phyloP scores from a whole-genome alignment of 2,329 filamentous ascomycete genomes.

The Diaporthe batatas region DNA sequence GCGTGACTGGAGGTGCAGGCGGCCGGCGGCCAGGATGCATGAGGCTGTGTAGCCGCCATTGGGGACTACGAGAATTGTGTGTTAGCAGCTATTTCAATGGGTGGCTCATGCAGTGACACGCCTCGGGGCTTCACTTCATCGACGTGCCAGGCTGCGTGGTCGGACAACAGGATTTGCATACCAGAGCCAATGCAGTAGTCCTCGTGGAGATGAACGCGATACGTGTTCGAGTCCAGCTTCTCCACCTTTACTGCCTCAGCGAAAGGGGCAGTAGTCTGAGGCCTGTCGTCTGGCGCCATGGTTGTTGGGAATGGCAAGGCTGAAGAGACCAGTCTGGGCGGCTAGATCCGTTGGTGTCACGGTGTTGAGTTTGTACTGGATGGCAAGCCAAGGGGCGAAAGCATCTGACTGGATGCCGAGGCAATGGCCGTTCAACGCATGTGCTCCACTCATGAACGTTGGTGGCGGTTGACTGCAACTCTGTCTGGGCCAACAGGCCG shows the following conservation, averaged over 20 bases:
- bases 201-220: neutral
- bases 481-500: neutral
- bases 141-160: neutral
- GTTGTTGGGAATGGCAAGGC: neutral
- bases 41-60: neutral
- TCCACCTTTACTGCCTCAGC: neutral
- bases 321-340: neutral
- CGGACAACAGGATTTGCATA: neutral
- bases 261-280: neutral
- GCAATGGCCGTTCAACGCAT: neutral
- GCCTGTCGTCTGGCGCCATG: neutral
- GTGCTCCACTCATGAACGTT: neutral
- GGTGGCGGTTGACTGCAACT: neutral
- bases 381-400: too few species aligned
- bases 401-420: neutral
- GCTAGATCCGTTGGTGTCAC: neutral
- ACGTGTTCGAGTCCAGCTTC: neutral
- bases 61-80: neutral
- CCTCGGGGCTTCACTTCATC: neutral
- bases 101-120: too few species aligned
- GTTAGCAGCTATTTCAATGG: neutral
- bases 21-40: neutral
- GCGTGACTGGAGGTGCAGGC: neutral
- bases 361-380: neutral
- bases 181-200: neutral